A percentile compares a stretch with the other conserved stretches of the same genome.
Evolutionary conservation across 2,329 filamentous ascomycete species (phyloP).

Genomic region (Nannizziopsis barbatae): DNA sequence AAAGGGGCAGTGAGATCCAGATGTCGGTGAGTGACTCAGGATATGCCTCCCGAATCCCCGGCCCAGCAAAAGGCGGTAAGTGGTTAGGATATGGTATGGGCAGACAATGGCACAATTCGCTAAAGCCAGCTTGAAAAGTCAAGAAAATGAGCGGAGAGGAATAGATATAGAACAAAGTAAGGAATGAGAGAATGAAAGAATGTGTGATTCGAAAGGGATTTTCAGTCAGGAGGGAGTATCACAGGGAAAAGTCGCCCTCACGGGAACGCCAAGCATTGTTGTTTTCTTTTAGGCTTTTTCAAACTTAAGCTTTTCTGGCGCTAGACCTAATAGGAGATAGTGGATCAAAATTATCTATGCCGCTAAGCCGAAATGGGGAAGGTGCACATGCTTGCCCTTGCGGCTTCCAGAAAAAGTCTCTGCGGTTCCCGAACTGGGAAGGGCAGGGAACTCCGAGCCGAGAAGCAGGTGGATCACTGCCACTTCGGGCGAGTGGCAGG

Average conservation of each 20-base stretch:
- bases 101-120: not conserved
- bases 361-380: not conserved
- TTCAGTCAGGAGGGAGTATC: constrained; percentile 10
- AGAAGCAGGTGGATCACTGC: too few species aligned
- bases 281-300: not conserved
- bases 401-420: too few species aligned
- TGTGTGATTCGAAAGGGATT: not conserved
- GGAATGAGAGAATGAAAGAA: constrained; percentile 11
- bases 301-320: constrained; percentile 1
- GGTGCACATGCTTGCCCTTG: not conserved
- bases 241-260: constrained; percentile 4
- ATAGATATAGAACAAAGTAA: not conserved
- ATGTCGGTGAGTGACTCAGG: not conserved
- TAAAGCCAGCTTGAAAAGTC: not conserved
- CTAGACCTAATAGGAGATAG: constrained; percentile 3
- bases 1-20: not conserved
- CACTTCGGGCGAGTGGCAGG: too few species aligned
- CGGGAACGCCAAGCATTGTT: not conserved
- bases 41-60: not conserved
- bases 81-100: constrained; percentile 12
- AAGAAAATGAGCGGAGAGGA: constrained; percentile 4
- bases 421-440: too few species aligned
- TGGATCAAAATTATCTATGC: not conserved
- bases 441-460: too few species aligned
- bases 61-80: not conserved